Evolutionary conservation across 495 filamentous ascomycete genomes (phyloP).

Genomic region (Penicillium odoratum): DNA sequence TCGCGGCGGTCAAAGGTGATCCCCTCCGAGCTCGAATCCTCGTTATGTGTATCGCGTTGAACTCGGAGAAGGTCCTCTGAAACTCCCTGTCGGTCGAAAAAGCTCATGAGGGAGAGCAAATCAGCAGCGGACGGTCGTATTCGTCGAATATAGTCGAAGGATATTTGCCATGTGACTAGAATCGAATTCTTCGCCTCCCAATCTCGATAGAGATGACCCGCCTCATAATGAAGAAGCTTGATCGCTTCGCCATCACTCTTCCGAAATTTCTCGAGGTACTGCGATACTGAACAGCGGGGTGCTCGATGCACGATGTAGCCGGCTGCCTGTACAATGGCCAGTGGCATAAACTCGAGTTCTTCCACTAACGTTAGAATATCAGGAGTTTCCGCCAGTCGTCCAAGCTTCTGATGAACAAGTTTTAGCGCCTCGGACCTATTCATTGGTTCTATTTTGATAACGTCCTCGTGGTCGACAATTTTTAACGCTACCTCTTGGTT

Average conservation of each 20-base stretch:
- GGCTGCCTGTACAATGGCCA: constrained; percentile 39
- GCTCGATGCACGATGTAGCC: constrained; percentile 38
- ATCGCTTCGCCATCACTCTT: constrained; percentile 35
- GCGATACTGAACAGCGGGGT: constrained; percentile 10
- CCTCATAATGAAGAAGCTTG: constrained; percentile 38
- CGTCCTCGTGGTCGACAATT: constrained; percentile 34
- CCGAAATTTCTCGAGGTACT: constrained; percentile 38
- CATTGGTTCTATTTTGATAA: constrained; percentile 42
- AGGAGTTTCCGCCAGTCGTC: too few species aligned
- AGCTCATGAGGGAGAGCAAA: constrained; percentile 34
- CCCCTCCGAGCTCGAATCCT: too few species aligned
- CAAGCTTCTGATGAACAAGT: constrained; percentile 45
- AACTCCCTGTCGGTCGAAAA: constrained; percentile 34
- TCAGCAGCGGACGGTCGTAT: constrained; percentile 23
- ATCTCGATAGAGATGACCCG: constrained; percentile 31
- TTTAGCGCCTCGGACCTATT: constrained; percentile 27
- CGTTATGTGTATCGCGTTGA: neutral
- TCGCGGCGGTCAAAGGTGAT: too few species aligned
- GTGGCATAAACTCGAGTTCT: constrained; percentile 46
- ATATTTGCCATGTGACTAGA: constrained; percentile 44
- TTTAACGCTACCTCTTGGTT: constrained; percentile 23
- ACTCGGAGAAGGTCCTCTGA: constrained; percentile 20
- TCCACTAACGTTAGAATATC: constrained; percentile 18
- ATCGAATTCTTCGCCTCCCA: constrained; percentile 7
- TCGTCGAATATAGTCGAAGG: constrained; percentile 43